Evolutionary conservation across 2,329 filamentous ascomycete species (phyloP).

Genomic region (Dothideomycetidae sp.): DNA sequence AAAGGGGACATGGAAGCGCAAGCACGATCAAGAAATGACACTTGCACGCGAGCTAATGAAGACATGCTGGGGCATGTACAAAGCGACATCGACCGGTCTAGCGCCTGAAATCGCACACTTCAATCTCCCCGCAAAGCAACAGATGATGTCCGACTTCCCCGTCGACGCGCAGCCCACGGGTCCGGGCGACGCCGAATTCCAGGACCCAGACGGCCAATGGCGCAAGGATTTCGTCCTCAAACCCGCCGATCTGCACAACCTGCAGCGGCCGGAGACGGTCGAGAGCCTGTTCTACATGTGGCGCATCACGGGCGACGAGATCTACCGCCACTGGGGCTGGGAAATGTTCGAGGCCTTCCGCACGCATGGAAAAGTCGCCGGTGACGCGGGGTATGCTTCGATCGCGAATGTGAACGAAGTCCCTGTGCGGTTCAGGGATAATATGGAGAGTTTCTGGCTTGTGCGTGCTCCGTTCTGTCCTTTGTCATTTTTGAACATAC

Average conservation of each 20-base stretch:
- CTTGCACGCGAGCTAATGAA: slow-evolving; percentile 85
- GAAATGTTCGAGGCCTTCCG: slow-evolving; percentile 92
- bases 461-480: slow-evolving; percentile 49
- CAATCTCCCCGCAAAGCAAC: slow-evolving; percentile 54
- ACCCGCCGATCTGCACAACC: slow-evolving; percentile 71
- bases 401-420: slow-evolving; percentile 59
- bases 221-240: slow-evolving; percentile 68
- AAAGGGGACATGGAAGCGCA: slow-evolving; percentile 53
- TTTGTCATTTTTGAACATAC: too few species aligned
- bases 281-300: slow-evolving; percentile 98
- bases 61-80: slow-evolving; percentile 97
- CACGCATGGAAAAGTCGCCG: slow-evolving; percentile 65
- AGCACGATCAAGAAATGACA: slow-evolving; percentile 74
- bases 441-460: slow-evolving; percentile 99
- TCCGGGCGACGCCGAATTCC: slow-evolving; percentile 31
- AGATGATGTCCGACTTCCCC: slow-evolving; percentile 42
- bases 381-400: slow-evolving; percentile 69
- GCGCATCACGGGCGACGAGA: slow-evolving; percentile 81
- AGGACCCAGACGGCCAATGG: slow-evolving; percentile 45
- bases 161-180: slow-evolving; percentile 15
- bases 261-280: slow-evolving; percentile 92
- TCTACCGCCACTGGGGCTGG: slow-evolving; percentile 95
- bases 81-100: slow-evolving; percentile 76
- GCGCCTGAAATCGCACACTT: slow-evolving; percentile 93
- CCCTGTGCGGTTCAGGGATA: slow-evolving; percentile 60